Evolutionary conservation across 768 basidiomycete genomes (phyloP).

Genomic region (Heimioporus sp.): DNA sequence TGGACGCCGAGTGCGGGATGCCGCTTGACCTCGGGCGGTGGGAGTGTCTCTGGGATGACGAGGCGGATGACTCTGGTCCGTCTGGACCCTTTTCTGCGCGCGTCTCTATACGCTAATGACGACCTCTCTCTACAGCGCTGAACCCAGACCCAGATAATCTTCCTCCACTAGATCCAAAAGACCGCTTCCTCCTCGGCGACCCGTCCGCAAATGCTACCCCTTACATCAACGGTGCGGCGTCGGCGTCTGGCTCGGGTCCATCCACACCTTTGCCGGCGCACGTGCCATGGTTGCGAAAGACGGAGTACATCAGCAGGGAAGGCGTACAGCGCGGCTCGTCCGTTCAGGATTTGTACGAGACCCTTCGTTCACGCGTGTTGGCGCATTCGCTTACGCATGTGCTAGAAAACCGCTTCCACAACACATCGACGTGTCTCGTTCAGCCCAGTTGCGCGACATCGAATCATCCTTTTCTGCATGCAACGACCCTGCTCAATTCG

Average conservation of each 20-base stretch:
- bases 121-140: slow-evolving; percentile 36
- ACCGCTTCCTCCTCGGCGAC: slow-evolving; percentile 74
- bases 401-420: slow-evolving; percentile 48
- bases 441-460: slow-evolving; percentile 74
- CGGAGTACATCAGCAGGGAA: slow-evolving; percentile 80
- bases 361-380: background rate
- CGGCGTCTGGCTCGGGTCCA: slow-evolving; percentile 35
- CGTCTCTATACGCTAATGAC: background rate
- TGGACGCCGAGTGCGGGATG: slow-evolving; percentile 97
- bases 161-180: slow-evolving; percentile 68
- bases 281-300: slow-evolving; percentile 91
- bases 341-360: slow-evolving; percentile 55
- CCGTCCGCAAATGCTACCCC: slow-evolving; percentile 43
- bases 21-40: slow-evolving; percentile 84
- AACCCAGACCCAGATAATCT: slow-evolving; percentile 65
- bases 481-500: slow-evolving; percentile 54
- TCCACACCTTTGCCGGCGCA: slow-evolving; percentile 52
- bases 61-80: slow-evolving; percentile 64
- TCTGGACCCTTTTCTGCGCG: slow-evolving; percentile 16
- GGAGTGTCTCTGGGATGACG: slow-evolving; percentile 82
- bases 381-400: background rate
- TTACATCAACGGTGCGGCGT: slow-evolving; percentile 40
- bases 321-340: slow-evolving; percentile 43
- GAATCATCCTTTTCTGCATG: slow-evolving; percentile 68
- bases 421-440: slow-evolving; percentile 67